Conservation (phyloP, 257 asterid genomes). For the Cinchona pubescens region DNA sequence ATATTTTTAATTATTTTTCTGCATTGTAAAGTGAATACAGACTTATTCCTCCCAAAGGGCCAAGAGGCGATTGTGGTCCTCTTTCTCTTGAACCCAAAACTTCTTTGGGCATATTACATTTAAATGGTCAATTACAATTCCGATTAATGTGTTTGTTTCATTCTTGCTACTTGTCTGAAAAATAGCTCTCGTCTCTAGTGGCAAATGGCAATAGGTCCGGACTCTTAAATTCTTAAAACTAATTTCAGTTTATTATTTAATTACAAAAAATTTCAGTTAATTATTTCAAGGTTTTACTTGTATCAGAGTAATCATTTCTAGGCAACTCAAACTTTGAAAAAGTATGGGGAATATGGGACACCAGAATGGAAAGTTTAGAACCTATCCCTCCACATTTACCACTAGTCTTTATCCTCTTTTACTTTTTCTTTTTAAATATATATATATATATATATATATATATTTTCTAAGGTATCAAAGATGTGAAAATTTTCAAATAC, state of each 20-base stretch:
- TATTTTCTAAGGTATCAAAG: too few species aligned
- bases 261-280: too few species aligned
- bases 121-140: neutral
- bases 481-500: too few species aligned
- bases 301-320: neutral
- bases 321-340: neutral
- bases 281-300: neutral
- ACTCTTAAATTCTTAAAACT: neutral
- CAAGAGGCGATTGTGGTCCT: slow-evolving; percentile 9
- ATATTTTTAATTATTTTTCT: too few species aligned
- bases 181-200: neutral
- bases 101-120: neutral
- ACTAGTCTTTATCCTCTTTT: neutral
- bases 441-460: too few species aligned
- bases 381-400: neutral
- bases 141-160: neutral
- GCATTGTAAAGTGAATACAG: too few species aligned
- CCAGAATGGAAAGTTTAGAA: neutral
- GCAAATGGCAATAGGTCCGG: neutral
- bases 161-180: slow-evolving; percentile 6
- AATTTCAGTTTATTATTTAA: neutral
- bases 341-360: too few species aligned
- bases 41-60: too few species aligned
- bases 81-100: neutral
- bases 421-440: neutral